phyloP scores from a whole-genome alignment of 495 filamentous ascomycete genomes.

The Neurospora tetraspora region DNA sequence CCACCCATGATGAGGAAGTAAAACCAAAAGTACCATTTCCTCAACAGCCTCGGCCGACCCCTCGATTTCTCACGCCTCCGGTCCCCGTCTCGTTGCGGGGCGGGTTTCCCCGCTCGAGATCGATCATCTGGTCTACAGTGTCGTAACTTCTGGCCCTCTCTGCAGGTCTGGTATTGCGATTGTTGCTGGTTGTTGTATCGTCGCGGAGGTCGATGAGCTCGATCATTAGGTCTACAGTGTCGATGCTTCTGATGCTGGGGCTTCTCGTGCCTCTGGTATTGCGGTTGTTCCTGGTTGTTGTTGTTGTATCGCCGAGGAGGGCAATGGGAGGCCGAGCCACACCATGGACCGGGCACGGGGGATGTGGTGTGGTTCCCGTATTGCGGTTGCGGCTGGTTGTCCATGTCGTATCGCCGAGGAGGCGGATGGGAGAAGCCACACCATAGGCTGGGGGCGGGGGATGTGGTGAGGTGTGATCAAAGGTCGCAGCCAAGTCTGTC shows the following conservation, averaged over 20 bases:
- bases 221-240: background rate
- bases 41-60: too few relatives aligned
- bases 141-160: too few relatives aligned
- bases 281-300: too few relatives aligned
- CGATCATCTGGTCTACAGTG: too few relatives aligned
- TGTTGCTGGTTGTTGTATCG: too few relatives aligned
- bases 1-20: background rate
- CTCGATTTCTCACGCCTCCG: too few relatives aligned
- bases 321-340: background rate
- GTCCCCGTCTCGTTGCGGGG: background rate
- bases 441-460: background rate
- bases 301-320: background rate
- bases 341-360: background rate
- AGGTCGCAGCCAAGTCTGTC: background rate
- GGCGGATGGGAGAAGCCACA: background rate
- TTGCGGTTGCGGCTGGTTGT: background rate
- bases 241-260: background rate
- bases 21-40: background rate
- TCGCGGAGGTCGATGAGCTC: too few relatives aligned
- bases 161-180: too few relatives aligned
- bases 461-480: background rate
- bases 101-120: background rate
- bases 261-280: background rate
- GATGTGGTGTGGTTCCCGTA: background rate
- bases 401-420: background rate